Conservation (phyloP, 2,329 filamentous ascomycete species). For the Colletotrichum tropicicola region DNA sequence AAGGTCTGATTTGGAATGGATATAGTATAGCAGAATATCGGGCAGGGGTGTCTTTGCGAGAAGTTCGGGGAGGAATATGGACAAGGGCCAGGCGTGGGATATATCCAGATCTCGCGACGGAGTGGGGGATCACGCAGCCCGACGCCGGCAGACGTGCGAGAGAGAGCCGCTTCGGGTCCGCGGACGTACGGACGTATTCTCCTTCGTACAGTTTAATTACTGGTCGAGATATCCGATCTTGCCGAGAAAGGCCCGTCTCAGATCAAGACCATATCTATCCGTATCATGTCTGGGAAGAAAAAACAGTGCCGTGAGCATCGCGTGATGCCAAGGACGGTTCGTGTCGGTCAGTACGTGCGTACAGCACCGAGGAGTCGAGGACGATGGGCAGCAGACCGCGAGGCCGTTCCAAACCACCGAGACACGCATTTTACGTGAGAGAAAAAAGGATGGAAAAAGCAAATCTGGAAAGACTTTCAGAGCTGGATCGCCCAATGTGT, state of each 20-base stretch:
- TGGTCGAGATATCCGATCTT: too few relatives aligned
- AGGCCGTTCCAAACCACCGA: conserved; percentile 8
- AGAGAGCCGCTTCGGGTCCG: not conserved
- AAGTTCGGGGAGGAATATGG: not conserved
- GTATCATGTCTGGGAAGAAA: not conserved
- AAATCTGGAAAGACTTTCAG: not conserved
- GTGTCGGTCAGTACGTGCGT: not conserved
- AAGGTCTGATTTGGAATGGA: too few relatives aligned
- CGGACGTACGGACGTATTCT: not conserved
- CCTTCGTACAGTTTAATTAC: not conserved
- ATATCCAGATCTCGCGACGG: not conserved
- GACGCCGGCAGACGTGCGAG: not conserved
- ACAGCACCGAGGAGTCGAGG: not conserved
- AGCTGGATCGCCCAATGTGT: not conserved
- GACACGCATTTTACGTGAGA: conserved; percentile 2
- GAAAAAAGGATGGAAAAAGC: not conserved
- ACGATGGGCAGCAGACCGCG: not conserved
- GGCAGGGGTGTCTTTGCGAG: too few relatives aligned
- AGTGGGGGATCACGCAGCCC: not conserved
- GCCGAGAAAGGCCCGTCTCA: too few relatives aligned
- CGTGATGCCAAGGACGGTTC: conserved; percentile 6
- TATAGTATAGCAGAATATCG: too few relatives aligned
- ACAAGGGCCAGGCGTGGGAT: not conserved
- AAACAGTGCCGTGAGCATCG: conserved; percentile 2
- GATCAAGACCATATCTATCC: not conserved